phyloP scores from a whole-genome alignment of 2,329 filamentous ascomycete species.

The Phyllosticta capitalensis region DNA sequence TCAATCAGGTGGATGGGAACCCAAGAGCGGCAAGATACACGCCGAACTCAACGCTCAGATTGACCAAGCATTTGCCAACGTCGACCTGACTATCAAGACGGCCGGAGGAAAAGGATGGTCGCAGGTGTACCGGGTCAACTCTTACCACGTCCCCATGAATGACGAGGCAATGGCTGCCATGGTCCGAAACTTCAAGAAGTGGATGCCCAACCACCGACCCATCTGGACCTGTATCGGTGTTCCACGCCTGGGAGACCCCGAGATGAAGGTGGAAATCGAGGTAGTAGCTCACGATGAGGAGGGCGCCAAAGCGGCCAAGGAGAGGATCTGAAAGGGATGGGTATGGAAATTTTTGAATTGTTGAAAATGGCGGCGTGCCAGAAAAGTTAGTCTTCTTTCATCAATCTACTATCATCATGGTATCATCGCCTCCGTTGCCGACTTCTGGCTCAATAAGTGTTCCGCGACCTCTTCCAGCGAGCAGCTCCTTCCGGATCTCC shows the following conservation, averaged over 20 bases:
- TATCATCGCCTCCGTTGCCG: constrained; percentile 72
- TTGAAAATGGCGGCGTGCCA: background rate
- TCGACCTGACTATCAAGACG: constrained; percentile 41
- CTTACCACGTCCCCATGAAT: constrained; percentile 17
- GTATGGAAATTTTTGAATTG: background rate
- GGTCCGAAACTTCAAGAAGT: constrained; percentile 18
- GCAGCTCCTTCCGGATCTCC: constrained; percentile 77
- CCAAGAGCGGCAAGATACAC: constrained; percentile 14
- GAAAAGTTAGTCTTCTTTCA: background rate
- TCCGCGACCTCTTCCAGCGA: constrained; percentile 80
- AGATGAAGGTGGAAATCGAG: constrained; percentile 33
- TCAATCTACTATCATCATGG: constrained; percentile 58
- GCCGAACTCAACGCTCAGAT: constrained; percentile 22
- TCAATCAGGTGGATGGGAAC: constrained; percentile 27
- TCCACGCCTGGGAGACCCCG: constrained; percentile 16
- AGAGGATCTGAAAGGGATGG: background rate
- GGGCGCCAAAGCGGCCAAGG: background rate
- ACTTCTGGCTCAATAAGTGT: constrained; percentile 54
- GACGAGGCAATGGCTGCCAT: constrained; percentile 16
- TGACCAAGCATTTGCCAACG: constrained; percentile 45
- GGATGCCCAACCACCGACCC: constrained; percentile 18
- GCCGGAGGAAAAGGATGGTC: constrained; percentile 48
- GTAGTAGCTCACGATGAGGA: constrained; percentile 14
- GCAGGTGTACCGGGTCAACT: constrained; percentile 38
- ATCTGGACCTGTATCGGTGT: constrained; percentile 19